Evolutionary conservation across 2,329 filamentous ascomycete genomes (phyloP).

Genomic region (Nemania sp.): DNA sequence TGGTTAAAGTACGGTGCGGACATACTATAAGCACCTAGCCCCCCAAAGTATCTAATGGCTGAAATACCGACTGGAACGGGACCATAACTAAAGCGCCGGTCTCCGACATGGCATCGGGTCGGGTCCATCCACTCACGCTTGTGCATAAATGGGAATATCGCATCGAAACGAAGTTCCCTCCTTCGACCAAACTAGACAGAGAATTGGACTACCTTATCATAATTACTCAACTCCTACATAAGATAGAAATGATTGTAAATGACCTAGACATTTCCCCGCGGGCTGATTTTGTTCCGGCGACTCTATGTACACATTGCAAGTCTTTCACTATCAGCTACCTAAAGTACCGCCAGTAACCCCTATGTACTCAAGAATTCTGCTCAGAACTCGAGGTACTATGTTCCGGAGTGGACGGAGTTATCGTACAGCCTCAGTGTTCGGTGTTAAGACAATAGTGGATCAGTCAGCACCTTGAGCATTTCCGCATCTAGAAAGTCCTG

Average conservation of each 20-base stretch:
- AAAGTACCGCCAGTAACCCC: neutral
- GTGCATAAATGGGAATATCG: neutral
- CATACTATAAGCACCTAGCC: neutral
- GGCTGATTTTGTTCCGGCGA: neutral
- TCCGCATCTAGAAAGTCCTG: neutral
- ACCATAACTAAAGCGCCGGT: neutral
- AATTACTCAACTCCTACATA: neutral
- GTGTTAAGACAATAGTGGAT: neutral
- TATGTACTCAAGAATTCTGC: too few relatives aligned
- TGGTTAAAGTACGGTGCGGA: neutral
- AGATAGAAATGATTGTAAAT: conserved; percentile 1
- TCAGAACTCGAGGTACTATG: too few relatives aligned
- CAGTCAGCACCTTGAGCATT: neutral
- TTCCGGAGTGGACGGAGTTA: conserved; percentile 4
- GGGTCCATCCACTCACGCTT: neutral
- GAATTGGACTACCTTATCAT: neutral
- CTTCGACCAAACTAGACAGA: neutral
- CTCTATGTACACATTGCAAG: neutral
- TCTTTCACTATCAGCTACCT: neutral
- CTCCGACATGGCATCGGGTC: conserved; percentile 2
- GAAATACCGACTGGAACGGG: neutral
- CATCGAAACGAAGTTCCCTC: neutral
- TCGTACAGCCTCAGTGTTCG: neutral
- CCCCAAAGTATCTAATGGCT: neutral
- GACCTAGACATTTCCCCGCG: neutral